phyloP scores from a whole-genome alignment of 176 grass and related monocot species.

The Eremochloa ophiuroides region DNA sequence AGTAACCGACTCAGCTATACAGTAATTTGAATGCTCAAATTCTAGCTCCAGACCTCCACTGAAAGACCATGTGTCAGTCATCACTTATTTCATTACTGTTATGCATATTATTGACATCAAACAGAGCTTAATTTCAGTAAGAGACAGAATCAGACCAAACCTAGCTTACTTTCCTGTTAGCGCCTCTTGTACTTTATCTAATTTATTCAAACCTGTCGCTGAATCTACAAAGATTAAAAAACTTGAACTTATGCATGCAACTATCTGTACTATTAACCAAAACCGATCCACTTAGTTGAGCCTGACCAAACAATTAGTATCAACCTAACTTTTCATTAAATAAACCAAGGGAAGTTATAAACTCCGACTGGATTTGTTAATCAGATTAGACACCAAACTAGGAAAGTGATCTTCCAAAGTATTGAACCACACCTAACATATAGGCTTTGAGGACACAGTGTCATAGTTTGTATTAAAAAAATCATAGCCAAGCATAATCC shows the following conservation, averaged over 20 bases:
- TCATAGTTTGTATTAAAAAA: not conserved
- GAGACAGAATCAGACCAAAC: not conserved
- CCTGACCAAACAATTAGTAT: not conserved
- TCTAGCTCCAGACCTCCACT: not conserved
- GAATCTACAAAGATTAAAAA: not conserved
- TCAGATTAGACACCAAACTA: slow-evolving; percentile 6
- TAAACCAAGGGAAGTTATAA: not conserved
- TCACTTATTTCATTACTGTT: not conserved
- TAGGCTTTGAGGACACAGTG: not conserved
- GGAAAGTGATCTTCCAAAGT: not conserved
- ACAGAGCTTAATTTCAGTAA: not conserved
- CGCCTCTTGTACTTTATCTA: not conserved
- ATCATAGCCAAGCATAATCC: slow-evolving; percentile 5
- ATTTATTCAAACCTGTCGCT: not conserved
- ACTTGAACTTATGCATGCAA: not conserved
- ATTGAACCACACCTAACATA: slow-evolving; percentile 10
- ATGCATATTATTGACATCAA: not conserved
- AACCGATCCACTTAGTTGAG: not conserved
- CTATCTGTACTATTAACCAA: not conserved
- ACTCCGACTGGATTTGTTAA: not conserved
- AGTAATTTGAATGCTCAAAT: not conserved
- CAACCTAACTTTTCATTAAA: not conserved
- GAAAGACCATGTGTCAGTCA: not conserved
- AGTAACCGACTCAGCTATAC: not conserved
- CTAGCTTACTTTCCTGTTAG: not conserved